phyloP scores from a whole-genome alignment of 441 rosid genomes.

The Francoa sonchifolia region DNA sequence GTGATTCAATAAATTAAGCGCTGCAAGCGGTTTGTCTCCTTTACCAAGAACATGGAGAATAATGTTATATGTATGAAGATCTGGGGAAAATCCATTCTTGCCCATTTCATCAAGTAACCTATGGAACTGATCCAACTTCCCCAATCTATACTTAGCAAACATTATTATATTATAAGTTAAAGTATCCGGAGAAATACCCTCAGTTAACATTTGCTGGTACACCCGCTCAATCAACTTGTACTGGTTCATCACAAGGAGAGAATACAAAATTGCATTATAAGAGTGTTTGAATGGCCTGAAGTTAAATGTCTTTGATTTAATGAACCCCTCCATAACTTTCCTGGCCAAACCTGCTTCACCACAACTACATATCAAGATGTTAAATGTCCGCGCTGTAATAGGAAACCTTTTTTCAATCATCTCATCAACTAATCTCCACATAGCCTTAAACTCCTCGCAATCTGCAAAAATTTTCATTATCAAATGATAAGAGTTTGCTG shows the following conservation, averaged over 20 bases:
- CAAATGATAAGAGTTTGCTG: conserved; percentile 45
- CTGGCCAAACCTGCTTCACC: conserved; percentile 64
- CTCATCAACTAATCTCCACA: conserved; percentile 81
- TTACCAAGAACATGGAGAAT: conserved; percentile 72
- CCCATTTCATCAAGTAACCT: conserved; percentile 76
- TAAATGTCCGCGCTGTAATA: conserved; percentile 67
- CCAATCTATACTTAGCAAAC: conserved; percentile 67
- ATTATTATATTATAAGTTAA: conserved; percentile 59
- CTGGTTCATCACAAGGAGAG: conserved; percentile 42
- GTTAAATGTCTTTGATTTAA: conserved; percentile 60
- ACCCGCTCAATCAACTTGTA: conserved; percentile 91
- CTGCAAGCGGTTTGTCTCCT: conserved; percentile 68
- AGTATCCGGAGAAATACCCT: conserved; percentile 47
- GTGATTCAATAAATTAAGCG: conserved; percentile 58
- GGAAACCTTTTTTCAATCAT: conserved; percentile 71
- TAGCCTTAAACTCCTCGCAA: conserved; percentile 71
- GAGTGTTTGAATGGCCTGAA: conserved; percentile 74
- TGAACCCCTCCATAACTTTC: conserved; percentile 62
- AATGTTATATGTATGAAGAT: conserved; percentile 71
- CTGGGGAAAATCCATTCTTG: conserved; percentile 52
- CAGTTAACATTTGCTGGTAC: conserved; percentile 55
- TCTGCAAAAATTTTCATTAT: conserved; percentile 75
- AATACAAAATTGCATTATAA: conserved; percentile 60
- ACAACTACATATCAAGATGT: conserved; percentile 64
- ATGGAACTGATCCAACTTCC: conserved; percentile 48